Evolutionary conservation across 164 flowering plant species (phyloP), one percentile per base, ranked within the genome.

Genomic region (Umbilicus rupestris): DNA sequence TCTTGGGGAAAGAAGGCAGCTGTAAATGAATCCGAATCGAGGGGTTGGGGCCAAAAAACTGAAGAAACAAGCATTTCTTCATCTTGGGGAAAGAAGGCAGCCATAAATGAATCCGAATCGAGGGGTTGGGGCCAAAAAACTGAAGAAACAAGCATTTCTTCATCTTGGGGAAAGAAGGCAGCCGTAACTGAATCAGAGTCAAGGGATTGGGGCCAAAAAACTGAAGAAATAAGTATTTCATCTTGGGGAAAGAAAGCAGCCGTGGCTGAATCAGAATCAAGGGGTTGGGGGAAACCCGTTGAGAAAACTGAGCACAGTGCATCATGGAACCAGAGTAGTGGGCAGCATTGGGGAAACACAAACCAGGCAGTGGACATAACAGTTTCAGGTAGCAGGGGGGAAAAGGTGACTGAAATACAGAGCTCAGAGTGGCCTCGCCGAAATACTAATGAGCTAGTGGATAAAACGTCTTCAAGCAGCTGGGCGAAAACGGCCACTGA

Each of bases 301-400:
- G 62, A 3, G 9, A 58, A 58, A 58, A 58, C 30, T 12, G 63
- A 49, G 2, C 20, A 15, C 11, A 35, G 62, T 29, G 45, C 62
- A 35, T 47, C 47, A 45, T 71, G 73, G 73, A 66, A 62, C 30
- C 41, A 62, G 67, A 33, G 14, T 20, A 42, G 62, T 20, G 69
- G 47, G 33, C 11, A 20, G 45, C 29, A 22, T 7, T 52, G 58
- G 58, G 58, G 14, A 26, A 52, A n/a, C 30, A 11, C 62, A 24
- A 20, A 30, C 26, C 26, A 45, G 47, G 19, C 16, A 15, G 47
- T 45, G 14, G 67, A 42, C 7, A n/a, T n/a, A n/a, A n/a, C n/a
- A n/a, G n/a, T 24, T 29, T 62, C 65, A 14, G 39, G 65, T 62
- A 33, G 35, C 39, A 28, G 39, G 39, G 65, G 12, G 20, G n/a